Percentiles rank a stretch among this genome's conserved stretches.
Evolutionary conservation across 2,329 filamentous ascomycete genomes (phyloP).

Genomic region (Sclerotinia nivalis): DNA sequence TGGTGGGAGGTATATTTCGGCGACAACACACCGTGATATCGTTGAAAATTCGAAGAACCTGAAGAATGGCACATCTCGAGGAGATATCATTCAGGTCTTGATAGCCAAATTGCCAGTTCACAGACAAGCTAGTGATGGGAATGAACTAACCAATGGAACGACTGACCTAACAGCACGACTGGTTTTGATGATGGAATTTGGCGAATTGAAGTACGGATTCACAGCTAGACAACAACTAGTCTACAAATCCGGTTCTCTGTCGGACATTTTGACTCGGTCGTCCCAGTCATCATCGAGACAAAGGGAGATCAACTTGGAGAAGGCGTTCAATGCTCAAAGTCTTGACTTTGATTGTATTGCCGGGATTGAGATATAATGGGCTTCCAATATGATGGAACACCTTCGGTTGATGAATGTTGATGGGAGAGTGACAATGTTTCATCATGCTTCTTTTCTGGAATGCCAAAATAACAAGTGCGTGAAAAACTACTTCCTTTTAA

Average conservation of each 20-base stretch:
- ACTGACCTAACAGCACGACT: conserved; percentile 5
- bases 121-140: background rate
- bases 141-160: background rate
- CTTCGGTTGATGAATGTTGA: conserved; percentile 45
- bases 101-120: background rate
- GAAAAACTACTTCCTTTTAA: rapidly evolving
- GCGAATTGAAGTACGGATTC: background rate
- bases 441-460: conserved; percentile 41
- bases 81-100: background rate
- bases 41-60: conserved; percentile 16
- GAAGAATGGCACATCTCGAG: background rate
- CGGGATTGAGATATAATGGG: conserved; percentile 31
- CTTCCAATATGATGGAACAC: conserved; percentile 46
- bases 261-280: background rate
- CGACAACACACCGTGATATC: conserved; percentile 21
- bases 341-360: conserved; percentile 14
- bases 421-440: conserved; percentile 44
- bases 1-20: conserved; percentile 18
- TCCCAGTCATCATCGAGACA: background rate
- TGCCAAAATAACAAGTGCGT: background rate
- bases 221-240: background rate
- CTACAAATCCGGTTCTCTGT: background rate
- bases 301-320: background rate
- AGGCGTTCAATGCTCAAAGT: conserved; percentile 10
- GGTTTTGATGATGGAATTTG: background rate